Percentiles rank a stretch among this genome's conserved stretches.
These are phyloP conservation scores for Melocanna baccifera DNA, from an alignment of 176 grass and related monocot species.

Conservation along the genomic window DNA sequence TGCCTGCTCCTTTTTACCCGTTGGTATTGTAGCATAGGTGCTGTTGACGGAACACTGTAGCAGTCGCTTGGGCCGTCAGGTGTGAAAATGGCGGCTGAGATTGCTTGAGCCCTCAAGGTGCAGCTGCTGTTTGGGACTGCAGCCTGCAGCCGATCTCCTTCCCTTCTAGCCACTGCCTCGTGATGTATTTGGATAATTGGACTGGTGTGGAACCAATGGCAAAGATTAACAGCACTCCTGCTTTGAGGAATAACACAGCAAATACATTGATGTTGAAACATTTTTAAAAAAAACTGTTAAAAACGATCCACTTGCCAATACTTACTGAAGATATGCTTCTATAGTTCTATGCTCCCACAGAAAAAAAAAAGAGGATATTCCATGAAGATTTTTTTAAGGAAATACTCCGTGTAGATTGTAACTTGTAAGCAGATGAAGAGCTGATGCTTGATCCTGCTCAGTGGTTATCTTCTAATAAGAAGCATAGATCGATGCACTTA, in stretches of 20 bases:
- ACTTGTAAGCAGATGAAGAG: neutral
- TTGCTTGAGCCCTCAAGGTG: too few relatives aligned
- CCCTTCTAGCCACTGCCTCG: too few relatives aligned
- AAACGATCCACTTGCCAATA: neutral
- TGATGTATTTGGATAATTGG: too few relatives aligned
- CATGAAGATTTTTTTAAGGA: neutral
- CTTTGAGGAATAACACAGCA: neutral
- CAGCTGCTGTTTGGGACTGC: too few relatives aligned
- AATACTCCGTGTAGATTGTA: neutral
- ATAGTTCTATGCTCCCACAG: neutral
- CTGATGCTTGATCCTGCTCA: neutral
- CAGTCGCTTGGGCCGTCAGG: too few relatives aligned
- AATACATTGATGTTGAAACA: neutral
- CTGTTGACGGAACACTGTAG: too few relatives aligned
- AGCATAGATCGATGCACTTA: neutral
- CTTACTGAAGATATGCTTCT: neutral
- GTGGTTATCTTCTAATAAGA: neutral
- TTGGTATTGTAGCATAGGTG: neutral
- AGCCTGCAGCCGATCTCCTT: too few relatives aligned
- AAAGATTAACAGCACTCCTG: too few relatives aligned
- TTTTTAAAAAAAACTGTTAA: neutral
- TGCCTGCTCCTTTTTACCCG: slow-evolving; percentile 4
- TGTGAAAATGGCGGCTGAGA: too few relatives aligned
- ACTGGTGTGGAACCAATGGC: too few relatives aligned
- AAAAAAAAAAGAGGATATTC: neutral